Conservation (phyloP, 2,329 filamentous ascomycete species). For the Fonsecaea nubica region DNA sequence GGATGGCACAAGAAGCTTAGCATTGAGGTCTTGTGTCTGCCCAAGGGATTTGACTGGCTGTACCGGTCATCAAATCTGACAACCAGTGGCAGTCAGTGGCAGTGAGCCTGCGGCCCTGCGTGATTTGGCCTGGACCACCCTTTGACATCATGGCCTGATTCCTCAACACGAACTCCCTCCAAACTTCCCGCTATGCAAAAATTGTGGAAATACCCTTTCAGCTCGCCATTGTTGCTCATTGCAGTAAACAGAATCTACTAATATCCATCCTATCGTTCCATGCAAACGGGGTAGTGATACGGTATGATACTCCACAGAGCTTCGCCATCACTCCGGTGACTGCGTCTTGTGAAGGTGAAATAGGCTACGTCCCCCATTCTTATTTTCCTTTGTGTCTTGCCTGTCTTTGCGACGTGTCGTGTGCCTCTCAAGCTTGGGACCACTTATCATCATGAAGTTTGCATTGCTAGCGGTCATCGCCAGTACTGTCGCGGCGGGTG, state of each 20-base stretch:
- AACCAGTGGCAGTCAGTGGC: background rate
- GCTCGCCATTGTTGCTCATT: slow-evolving; percentile 6
- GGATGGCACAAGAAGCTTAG: slow-evolving; percentile 11
- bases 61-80: background rate
- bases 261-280: slow-evolving; percentile 14
- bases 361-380: slow-evolving; percentile 1
- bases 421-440: background rate
- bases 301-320: slow-evolving; percentile 13
- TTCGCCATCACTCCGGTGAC: slow-evolving; percentile 15
- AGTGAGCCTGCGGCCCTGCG: background rate
- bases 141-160: slow-evolving; percentile 19
- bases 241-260: background rate
- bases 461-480: slow-evolving; percentile 17
- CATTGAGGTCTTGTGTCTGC: slow-evolving; percentile 1
- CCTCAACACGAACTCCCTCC: background rate
- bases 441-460: slow-evolving; percentile 25
- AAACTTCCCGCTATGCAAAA: slow-evolving; percentile 4
- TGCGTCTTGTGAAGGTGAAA: background rate
- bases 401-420: background rate
- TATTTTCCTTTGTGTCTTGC: slow-evolving; percentile 5
- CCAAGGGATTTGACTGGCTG: background rate
- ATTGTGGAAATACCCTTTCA: slow-evolving; percentile 18
- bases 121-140: slow-evolving; percentile 5
- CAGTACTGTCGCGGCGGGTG: slow-evolving; percentile 12
- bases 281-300: background rate